Evolutionary conservation across 2,329 filamentous ascomycete species (phyloP).

Genomic region (Penicillium rolfsii): DNA sequence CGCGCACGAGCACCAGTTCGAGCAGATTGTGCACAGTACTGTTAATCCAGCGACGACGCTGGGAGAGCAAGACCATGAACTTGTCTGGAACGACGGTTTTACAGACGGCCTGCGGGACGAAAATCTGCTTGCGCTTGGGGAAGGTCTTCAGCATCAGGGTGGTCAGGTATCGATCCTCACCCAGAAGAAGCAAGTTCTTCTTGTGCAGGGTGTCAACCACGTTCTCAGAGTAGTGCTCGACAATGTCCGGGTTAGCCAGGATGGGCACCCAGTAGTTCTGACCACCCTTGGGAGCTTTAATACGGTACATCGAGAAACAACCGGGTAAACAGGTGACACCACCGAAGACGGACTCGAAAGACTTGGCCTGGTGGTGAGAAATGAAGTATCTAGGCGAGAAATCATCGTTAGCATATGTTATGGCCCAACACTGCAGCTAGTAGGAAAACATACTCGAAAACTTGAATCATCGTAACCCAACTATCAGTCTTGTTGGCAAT

Average conservation of each 20-base stretch:
- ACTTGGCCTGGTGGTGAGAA: slow-evolving; percentile 94
- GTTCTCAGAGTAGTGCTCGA: slow-evolving; percentile 99
- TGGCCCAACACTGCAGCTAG: background rate
- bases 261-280: slow-evolving; percentile 99
- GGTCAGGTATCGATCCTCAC: slow-evolving; percentile 92
- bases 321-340: slow-evolving; percentile 98
- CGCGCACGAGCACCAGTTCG: slow-evolving; percentile 92
- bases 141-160: slow-evolving; percentile 99
- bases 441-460: slow-evolving; percentile 71
- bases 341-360: slow-evolving; percentile 97
- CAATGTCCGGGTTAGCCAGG: slow-evolving; percentile 94
- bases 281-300: slow-evolving; percentile 96
- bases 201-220: slow-evolving; percentile 98
- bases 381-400: slow-evolving; percentile 73
- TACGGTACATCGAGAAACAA: slow-evolving; percentile 99
- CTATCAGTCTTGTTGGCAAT: slow-evolving; percentile 96
- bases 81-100: slow-evolving; percentile 95
- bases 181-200: slow-evolving; percentile 89
- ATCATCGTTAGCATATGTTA: slow-evolving; percentile 13
- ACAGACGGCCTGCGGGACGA: slow-evolving; percentile 97
- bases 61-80: slow-evolving; percentile 89
- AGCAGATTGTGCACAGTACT: slow-evolving; percentile 98
- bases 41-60: slow-evolving; percentile 98
- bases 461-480: slow-evolving; percentile 98
- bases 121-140: slow-evolving; percentile 98